A percentile compares a stretch with the other conserved stretches of the same genome.
Conservation (phyloP, 148 eudicot species). For the Fagopyrum tataricum region DNA sequence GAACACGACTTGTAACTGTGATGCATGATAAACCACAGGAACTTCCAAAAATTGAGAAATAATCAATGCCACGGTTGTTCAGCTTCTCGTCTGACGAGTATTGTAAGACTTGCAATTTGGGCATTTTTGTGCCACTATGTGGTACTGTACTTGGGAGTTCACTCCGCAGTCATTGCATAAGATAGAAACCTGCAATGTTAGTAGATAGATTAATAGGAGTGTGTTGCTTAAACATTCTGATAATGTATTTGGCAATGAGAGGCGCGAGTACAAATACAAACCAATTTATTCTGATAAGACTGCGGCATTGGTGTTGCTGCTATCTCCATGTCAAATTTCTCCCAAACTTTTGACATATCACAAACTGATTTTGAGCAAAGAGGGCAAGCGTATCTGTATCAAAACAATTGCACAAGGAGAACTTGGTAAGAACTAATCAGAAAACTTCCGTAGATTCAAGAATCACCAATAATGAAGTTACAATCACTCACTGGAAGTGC, state of each 20-base stretch:
- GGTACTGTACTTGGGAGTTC: constrained; percentile 59
- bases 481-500: constrained; percentile 62
- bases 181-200: constrained; percentile 52
- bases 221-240: background rate
- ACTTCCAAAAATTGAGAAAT: no score
- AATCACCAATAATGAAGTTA: background rate
- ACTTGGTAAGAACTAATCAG: background rate
- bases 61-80: background rate
- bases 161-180: constrained; percentile 83
- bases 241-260: background rate
- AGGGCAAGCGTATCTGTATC: constrained; percentile 76
- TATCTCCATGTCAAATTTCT: constrained; percentile 68
- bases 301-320: constrained; percentile 89
- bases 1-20: no score
- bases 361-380: constrained; percentile 90
- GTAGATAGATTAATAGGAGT: background rate
- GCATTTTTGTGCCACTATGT: constrained; percentile 74
- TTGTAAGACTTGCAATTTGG: constrained; percentile 79
- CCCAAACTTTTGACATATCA: constrained; percentile 93
- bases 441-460: background rate
- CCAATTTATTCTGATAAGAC: constrained; percentile 57
- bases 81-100: constrained; percentile 65
- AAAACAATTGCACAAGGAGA: constrained; percentile 2
- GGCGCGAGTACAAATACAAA: constrained; percentile 16
- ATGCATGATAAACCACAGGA: no score